A percentile compares a stretch with the other conserved stretches of the same genome.
Evolutionary conservation across 345 rosid species (phyloP).

Genomic region (Garcia nutans): DNA sequence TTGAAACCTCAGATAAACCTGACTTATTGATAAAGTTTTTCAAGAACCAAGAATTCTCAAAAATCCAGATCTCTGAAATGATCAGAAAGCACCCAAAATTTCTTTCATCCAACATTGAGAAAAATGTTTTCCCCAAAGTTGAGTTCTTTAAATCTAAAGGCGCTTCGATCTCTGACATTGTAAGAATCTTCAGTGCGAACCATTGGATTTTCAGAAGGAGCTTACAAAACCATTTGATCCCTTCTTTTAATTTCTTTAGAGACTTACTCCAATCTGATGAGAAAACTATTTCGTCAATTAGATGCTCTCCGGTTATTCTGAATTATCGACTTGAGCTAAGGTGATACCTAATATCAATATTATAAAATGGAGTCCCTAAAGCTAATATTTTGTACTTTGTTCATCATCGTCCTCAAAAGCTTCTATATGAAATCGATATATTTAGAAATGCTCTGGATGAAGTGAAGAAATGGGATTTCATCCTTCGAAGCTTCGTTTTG

Average conservation of each 20-base stretch:
- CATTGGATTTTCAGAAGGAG: conserved; percentile 11
- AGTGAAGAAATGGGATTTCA: conserved; percentile 47
- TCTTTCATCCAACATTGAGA: conserved; percentile 17
- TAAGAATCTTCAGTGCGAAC: neutral
- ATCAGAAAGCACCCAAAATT: conserved; percentile 12
- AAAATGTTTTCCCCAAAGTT: conserved; percentile 32
- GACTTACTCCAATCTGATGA: conserved; percentile 3
- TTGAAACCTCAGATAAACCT: conserved; percentile 23
- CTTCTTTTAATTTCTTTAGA: conserved; percentile 14
- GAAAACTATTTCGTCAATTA: neutral
- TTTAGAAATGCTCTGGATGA: conserved; percentile 16
- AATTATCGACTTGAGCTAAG: neutral
- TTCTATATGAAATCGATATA: neutral
- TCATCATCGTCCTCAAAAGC: neutral
- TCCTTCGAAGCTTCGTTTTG: conserved; percentile 37
- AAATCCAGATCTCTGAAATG: conserved; percentile 24
- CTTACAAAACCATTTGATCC: conserved; percentile 16
- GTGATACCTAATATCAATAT: neutral
- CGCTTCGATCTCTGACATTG: conserved; percentile 13
- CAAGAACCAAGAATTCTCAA: conserved; percentile 27
- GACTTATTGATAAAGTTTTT: conserved; percentile 23
- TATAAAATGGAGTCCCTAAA: conserved; percentile 19
- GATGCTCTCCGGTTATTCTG: neutral
- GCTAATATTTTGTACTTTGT: neutral
- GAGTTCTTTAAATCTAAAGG: conserved; percentile 26